Base-by-base conservation (phyloP, 169 alveolate genomes). In the Cryptosporidium viatorum region DNA sequence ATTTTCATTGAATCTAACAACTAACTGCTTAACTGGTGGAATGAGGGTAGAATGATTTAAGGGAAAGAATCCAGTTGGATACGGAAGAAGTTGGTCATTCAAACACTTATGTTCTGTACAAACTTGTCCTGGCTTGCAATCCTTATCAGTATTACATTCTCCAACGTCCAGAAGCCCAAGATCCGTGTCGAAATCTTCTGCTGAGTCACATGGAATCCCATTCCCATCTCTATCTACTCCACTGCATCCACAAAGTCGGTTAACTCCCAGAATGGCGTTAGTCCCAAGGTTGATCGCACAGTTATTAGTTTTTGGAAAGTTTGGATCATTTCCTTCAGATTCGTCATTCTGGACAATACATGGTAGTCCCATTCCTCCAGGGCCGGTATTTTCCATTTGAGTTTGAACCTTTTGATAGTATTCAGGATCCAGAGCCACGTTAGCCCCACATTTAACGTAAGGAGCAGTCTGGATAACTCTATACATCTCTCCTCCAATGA, bases 231-330 rank as follows among this genome's bases (percentile, higher is more conserved):
- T 85, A 39, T 91, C 93, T 31, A 73, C 92, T n/a, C 95, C 95
- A 68, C 92, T 86, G 43, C 95, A 93, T 4, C 94, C 95, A 85
- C 95, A 93, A 21, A 93, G 87, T 9, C 95, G 89, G 18, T 87
- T 91, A 3, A 92, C 91, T 8, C 95, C 95, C 16, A 91, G 55
- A 21, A 84, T 84, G 1, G 84, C 84, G 85, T 84, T 74, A 2
- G 91, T 84, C 7, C 95, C 95, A 3, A 92, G 92, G 69, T 91
- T 86, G 10, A 92, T 87, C 26, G 92, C 95, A 86, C 95, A 92
- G 21, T 67, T 67, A 23, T 65, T 31, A 35, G 33, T 41, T 29
- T n/a, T 35, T 14, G 73, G 71, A 43, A 43, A 29, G 9, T 58
- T 33, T 21, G 71, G 71, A 65, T 65, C 71, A 3, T 7, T 3